These are phyloP conservation scores for Mortierella sp. DNA, from an alignment of 371 early-diverging fungal genomes.

Conservation along the genomic window DNA sequence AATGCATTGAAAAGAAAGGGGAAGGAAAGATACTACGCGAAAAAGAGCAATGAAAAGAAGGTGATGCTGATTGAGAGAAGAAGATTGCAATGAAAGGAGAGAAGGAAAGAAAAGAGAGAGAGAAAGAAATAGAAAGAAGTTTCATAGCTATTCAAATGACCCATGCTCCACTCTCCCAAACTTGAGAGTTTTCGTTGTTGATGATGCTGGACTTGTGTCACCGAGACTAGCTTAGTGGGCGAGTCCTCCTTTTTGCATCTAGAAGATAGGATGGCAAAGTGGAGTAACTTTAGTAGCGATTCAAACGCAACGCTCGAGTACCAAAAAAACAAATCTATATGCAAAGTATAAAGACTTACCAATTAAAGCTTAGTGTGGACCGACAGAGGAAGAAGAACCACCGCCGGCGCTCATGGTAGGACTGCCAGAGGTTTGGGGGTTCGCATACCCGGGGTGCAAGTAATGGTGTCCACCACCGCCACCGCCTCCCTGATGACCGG, in stretches of 20 bases:
- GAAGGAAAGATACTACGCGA: background rate
- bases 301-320: background rate
- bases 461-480: conserved; percentile 18
- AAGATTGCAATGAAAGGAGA: background rate
- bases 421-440: background rate
- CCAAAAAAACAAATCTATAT: background rate
- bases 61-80: background rate
- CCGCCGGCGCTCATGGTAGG: background rate
- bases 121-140: background rate
- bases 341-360: background rate
- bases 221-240: too few species aligned
- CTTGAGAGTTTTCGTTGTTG: too few species aligned
- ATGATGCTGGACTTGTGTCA: too few species aligned
- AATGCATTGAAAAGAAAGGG: background rate
- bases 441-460: conserved; percentile 21
- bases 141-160: background rate
- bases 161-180: too few species aligned
- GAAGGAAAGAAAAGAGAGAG: background rate
- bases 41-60: background rate
- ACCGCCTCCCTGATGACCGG: conserved; percentile 4
- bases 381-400: background rate
- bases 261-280: background rate
- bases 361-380: background rate
- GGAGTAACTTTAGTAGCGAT: background rate
- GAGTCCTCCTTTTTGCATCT: background rate